Base-by-base conservation (phyloP, 179 eudicot genomes). In the Actinidia arguta region DNA sequence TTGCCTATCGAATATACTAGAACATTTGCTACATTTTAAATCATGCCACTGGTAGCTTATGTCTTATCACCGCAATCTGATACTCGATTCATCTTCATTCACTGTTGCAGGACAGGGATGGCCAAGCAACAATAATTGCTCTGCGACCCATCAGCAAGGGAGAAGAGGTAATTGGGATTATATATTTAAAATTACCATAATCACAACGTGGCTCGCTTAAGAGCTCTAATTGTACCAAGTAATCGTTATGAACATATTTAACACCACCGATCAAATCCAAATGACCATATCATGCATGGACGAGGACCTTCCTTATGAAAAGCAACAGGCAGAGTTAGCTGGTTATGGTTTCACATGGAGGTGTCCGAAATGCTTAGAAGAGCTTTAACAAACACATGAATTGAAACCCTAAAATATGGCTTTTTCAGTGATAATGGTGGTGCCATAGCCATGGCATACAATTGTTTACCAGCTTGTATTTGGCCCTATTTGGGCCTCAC, bases 251-350 rank as follows among this genome's bases (percentile, higher is more conserved):
- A 11, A 31, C 36, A 8, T 68, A n/a, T 52, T 68, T 54, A 52
- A 24, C 72, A 27, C 31, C 63, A 5, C 12, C 22, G 27, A 73
- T 61, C 56, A 61, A 56, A 72, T 85, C 20, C 91, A 96, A 98
- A 89, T 96, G 58, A 94, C 97, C 2, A 93, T 96, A 67, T 96
- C 99, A 55, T 96, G 95, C 81, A 93, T 96, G 31, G 97, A 96
- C 20, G 98, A 95, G 89, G 97, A 95, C 44, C 88, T 95, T 67
- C 90, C 96, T 54, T 90, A 83, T 20, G 91, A 90, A 80, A 97
- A 95, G 83, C 91, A 98, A 84, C 99, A 91, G 82, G 86, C 77
- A 25, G 76, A 84, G 58, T 95, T 96, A 52, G 98, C 94, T 71
- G 98, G 95, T 79, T 96, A 96, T 85, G 98, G 97, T 47, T 96